Conservation (phyloP, 2,329 filamentous ascomycete species). For the Akanthomyces uredinophilus region DNA sequence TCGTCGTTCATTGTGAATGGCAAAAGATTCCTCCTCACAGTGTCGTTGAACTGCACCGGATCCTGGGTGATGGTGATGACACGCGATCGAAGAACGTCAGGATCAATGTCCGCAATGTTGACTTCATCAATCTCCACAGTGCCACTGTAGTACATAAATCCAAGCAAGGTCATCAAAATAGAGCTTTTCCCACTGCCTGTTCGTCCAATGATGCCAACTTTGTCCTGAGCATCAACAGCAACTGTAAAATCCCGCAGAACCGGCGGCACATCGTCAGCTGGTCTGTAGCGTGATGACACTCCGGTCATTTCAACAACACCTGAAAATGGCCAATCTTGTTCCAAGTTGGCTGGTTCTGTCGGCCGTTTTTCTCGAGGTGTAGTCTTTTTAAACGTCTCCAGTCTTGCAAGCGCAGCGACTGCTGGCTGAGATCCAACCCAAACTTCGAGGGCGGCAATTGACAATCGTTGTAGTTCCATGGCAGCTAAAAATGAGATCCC, state of each 20-base stretch:
- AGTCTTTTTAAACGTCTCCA: neutral
- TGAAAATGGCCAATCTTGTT: neutral
- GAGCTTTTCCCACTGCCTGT: neutral
- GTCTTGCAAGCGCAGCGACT: neutral
- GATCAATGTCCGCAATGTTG: constrained; percentile 34
- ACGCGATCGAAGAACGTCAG: constrained; percentile 33
- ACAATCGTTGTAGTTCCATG: neutral
- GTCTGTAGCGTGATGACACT: neutral
- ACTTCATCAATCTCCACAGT: constrained; percentile 37
- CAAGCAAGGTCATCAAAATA: neutral
- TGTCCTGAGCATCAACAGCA: neutral
- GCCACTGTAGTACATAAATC: constrained; percentile 4
- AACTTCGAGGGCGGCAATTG: neutral
- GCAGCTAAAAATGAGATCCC: neutral
- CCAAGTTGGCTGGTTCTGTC: neutral
- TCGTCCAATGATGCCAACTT: neutral
- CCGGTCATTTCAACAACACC: neutral
- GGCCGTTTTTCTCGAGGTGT: neutral
- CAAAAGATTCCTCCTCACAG: constrained; percentile 36
- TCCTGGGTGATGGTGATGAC: constrained; percentile 43
- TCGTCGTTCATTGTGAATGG: neutral
- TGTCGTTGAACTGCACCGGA: constrained; percentile 36
- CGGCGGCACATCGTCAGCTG: neutral
- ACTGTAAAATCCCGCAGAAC: neutral
- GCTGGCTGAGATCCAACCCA: constrained; percentile 5